Conservation (phyloP, 2,329 filamentous ascomycete species). For the Celoporthe dispersa region DNA sequence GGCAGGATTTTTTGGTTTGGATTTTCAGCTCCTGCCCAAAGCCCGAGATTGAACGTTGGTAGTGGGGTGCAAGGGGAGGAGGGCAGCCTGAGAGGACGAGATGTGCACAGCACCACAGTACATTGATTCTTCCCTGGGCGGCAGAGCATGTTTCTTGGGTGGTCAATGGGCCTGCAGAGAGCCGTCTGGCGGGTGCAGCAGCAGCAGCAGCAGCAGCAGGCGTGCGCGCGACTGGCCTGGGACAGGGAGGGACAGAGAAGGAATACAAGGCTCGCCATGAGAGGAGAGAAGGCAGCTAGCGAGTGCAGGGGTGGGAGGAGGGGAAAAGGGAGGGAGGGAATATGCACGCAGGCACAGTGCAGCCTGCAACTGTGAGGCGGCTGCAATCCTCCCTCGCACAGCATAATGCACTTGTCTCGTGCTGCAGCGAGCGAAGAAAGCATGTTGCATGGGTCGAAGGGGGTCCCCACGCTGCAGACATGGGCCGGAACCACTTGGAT, state of each 20-base stretch:
- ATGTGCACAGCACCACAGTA: not conserved
- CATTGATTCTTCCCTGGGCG: conserved; percentile 11
- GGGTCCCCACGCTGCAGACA: conserved; percentile 28
- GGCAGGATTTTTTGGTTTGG: conserved; percentile 19
- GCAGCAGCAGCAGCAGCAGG: not conserved
- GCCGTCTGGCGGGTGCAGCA: conserved; percentile 18
- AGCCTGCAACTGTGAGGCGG: conserved; percentile 7
- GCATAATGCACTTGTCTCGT: conserved; percentile 28
- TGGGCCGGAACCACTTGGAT: conserved; percentile 27
- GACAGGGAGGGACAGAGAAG: not conserved
- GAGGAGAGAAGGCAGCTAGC: not conserved
- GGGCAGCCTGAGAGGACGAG: not conserved
- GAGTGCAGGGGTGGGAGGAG: not conserved
- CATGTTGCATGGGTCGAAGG: conserved; percentile 21
- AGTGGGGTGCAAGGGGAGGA: not conserved
- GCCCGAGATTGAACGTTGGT: conserved; percentile 25
- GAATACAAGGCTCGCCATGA: conserved; percentile 4
- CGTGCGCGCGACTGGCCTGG: not conserved
- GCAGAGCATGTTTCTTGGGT: not conserved
- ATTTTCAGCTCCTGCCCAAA: conserved; percentile 24
- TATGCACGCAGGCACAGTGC: conserved; percentile 18
- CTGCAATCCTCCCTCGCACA: conserved; percentile 6
- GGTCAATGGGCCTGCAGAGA: conserved; percentile 16
- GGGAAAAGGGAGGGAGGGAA: not conserved
- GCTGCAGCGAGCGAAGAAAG: conserved; percentile 17